These are phyloP conservation scores for Diplocarpon rosae DNA, from an alignment of 2,329 filamentous ascomycete species.

Conservation along the genomic window DNA sequence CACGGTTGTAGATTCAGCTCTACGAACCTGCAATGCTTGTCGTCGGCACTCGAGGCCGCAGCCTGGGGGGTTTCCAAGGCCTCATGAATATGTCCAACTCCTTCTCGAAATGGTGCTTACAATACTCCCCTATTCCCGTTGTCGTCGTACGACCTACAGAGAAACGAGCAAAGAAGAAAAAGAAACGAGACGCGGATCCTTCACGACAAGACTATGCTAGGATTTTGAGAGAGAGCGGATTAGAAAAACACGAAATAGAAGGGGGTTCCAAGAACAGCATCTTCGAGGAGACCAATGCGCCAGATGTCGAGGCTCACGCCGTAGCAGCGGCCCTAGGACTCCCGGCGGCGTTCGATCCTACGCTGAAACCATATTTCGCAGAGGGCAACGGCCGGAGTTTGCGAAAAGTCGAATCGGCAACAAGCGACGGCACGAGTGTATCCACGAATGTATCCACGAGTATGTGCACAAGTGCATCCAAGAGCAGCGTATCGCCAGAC, in stretches of 20 bases:
- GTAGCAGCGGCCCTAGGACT: constrained; percentile 53
- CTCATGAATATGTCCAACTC: constrained; percentile 49
- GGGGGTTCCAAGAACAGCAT: constrained; percentile 13
- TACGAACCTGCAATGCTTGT: constrained; percentile 65
- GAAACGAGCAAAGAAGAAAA: constrained; percentile 61
- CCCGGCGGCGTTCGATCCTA: constrained; percentile 52
- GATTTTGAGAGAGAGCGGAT: constrained; percentile 48
- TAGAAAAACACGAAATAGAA: constrained; percentile 26
- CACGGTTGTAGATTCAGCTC: constrained; percentile 47
- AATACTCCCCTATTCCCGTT: constrained; percentile 63
- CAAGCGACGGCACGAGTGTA: constrained; percentile 12
- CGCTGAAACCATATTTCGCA: constrained; percentile 44
- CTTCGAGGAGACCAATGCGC: constrained; percentile 24
- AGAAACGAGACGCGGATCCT: constrained; percentile 55
- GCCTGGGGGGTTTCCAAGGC: constrained; percentile 58
- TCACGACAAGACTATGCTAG: constrained; percentile 52
- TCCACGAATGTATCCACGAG: too few relatives aligned
- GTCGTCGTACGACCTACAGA: constrained; percentile 61
- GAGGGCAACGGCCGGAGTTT: constrained; percentile 12
- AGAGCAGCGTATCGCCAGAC: constrained; percentile 25
- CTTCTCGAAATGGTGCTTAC: constrained; percentile 64
- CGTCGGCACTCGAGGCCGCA: constrained; percentile 59
- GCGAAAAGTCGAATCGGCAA: constrained; percentile 20
- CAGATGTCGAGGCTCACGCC: constrained; percentile 53
- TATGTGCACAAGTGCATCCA: constrained; percentile 8